These are phyloP conservation scores for Suhomyces sp. DNA, from an alignment of 805 yeast species.

Conservation along the genomic window DNA sequence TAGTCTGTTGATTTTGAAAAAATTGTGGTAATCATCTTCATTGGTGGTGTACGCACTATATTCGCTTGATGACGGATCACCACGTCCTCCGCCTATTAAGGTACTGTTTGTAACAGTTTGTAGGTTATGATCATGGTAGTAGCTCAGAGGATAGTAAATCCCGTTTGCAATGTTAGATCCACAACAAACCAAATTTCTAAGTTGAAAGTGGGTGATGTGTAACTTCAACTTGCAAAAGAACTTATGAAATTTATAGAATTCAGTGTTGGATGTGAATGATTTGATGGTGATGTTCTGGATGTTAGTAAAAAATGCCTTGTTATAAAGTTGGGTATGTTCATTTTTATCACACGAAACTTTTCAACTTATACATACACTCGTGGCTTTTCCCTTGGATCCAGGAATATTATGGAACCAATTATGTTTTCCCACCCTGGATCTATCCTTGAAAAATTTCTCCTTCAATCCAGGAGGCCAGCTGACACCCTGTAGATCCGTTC, in stretches of 20 bases:
- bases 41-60: background rate
- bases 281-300: slow-evolving; percentile 4
- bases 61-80: background rate
- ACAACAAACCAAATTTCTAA: slow-evolving; percentile 50
- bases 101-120: slow-evolving; percentile 24
- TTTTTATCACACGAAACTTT: background rate
- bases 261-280: slow-evolving; percentile 21
- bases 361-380: slow-evolving; percentile 31
- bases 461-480: slow-evolving; percentile 34
- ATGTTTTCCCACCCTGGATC: slow-evolving; percentile 32
- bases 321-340: too few relatives aligned
- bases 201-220: slow-evolving; percentile 55
- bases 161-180: slow-evolving; percentile 33
- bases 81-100: slow-evolving; percentile 4
- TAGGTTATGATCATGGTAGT: slow-evolving; percentile 30
- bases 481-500: slow-evolving; percentile 37
- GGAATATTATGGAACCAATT: slow-evolving; percentile 42
- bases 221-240: slow-evolving; percentile 47
- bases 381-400: slow-evolving; percentile 32
- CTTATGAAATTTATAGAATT: slow-evolving; percentile 37
- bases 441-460: slow-evolving; percentile 31
- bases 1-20: slow-evolving; percentile 37
- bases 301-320: slow-evolving; percentile 5
- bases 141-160: slow-evolving; percentile 40
- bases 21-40: slow-evolving; percentile 29